phyloP scores from a whole-genome alignment of 2,329 filamentous ascomycete genomes.

The Monilinia fructicola region DNA sequence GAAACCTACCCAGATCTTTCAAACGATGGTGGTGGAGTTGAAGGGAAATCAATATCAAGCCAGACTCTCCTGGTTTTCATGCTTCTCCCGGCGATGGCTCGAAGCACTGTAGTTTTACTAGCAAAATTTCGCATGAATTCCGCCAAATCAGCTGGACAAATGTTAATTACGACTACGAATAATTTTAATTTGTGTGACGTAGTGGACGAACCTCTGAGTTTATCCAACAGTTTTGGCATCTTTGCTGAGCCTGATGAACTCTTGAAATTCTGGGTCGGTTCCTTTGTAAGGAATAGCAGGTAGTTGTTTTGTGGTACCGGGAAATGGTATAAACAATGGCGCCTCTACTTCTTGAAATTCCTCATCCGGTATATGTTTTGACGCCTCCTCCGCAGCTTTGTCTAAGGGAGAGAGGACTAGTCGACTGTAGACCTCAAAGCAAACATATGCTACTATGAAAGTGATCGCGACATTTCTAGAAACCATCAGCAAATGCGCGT shows the following conservation, averaged over 20 bases:
- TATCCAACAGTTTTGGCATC: slow-evolving; percentile 49
- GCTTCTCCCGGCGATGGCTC: slow-evolving; percentile 46
- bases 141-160: slow-evolving; percentile 47
- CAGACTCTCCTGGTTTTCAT: slow-evolving; percentile 53
- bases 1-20: slow-evolving; percentile 57
- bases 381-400: slow-evolving; percentile 39
- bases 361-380: slow-evolving; percentile 46
- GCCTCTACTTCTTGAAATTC: slow-evolving; percentile 48
- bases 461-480: slow-evolving; percentile 36
- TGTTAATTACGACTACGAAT: slow-evolving; percentile 27
- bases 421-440: slow-evolving; percentile 47
- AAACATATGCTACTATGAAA: slow-evolving; percentile 41
- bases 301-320: slow-evolving; percentile 54
- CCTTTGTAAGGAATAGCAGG: slow-evolving; percentile 53
- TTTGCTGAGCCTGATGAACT: slow-evolving; percentile 58
- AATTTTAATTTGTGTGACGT: background rate
- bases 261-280: slow-evolving; percentile 62
- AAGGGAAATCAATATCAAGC: slow-evolving; percentile 62
- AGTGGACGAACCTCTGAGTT: slow-evolving; percentile 28
- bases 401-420: slow-evolving; percentile 50
- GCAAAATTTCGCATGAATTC: slow-evolving; percentile 47
- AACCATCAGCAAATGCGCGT: slow-evolving; percentile 15
- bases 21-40: slow-evolving; percentile 58
- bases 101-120: slow-evolving; percentile 46
- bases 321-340: slow-evolving; percentile 60